These are phyloP conservation scores for Penicillium goetzii DNA, from an alignment of 495 filamentous ascomycete genomes.

Conservation along the genomic window DNA sequence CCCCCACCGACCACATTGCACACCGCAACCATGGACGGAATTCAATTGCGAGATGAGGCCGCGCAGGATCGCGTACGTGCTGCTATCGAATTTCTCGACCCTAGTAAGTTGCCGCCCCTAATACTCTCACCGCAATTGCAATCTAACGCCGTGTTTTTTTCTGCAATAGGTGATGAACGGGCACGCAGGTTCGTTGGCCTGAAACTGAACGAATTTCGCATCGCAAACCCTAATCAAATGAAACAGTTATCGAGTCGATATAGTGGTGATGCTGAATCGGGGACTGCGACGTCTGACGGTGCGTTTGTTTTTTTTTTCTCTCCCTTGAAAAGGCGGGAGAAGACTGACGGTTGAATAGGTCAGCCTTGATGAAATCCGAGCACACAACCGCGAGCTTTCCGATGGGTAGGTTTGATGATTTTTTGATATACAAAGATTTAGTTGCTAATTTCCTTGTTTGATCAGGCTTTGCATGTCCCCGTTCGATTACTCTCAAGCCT, in stretches of 20 bases:
- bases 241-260: conserved; percentile 75
- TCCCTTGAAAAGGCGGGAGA: conserved; percentile 6
- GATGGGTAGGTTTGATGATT: conserved; percentile 60
- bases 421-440: background rate
- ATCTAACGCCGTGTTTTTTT: conserved; percentile 31
- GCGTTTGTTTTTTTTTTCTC: conserved; percentile 26
- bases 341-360: conserved; percentile 56
- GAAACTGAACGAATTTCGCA: background rate
- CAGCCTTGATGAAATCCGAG: conserved; percentile 91
- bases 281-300: conserved; percentile 71
- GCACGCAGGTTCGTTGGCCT: conserved; percentile 59
- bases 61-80: conserved; percentile 78
- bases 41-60: conserved; percentile 79
- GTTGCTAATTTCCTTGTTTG: background rate
- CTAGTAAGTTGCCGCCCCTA: conserved; percentile 58
- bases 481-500: conserved; percentile 85
- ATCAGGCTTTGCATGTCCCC: conserved; percentile 74
- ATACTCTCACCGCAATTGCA: background rate
- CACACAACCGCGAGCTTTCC: conserved; percentile 85
- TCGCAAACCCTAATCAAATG: conserved; percentile 21
- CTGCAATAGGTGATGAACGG: conserved; percentile 46
- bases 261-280: conserved; percentile 91
- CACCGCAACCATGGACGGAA: conserved; percentile 64
- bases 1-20: conserved; percentile 16
- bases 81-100: conserved; percentile 84